Base-by-base conservation (phyloP, 192 early-diverging fungal genomes). In the Funneliformis mosseae region DNA sequence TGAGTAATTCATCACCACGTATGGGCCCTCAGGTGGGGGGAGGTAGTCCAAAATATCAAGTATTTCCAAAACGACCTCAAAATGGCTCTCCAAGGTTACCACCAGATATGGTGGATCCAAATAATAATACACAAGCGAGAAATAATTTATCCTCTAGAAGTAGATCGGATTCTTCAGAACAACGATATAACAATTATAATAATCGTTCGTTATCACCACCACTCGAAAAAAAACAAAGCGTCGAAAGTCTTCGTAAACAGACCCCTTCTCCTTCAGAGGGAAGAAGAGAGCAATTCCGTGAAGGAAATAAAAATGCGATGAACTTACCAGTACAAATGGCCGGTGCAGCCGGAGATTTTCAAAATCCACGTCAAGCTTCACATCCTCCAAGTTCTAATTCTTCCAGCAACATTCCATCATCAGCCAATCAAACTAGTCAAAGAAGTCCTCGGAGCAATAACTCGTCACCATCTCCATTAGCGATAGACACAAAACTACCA, bases 321-420 rank as follows among this genome's bases (percentile, higher is more conserved):
- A 55, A 55, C 21, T 55, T 55, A 21, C 16, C 50, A 1, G 6
- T 55, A 16, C 18, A 55, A 21, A 55, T 55, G 14, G 6, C 18
- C 18, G 16, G 50, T 55, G 1, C 50, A 55, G 18, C 21, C 7
- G 50, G 50, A 21, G 69, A 71, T 71, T 71, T 41, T 71, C 69
- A 71, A 71, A 33, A 71, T 71, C 69, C 69, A 21, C 69, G 69
- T 21, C 69, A 71, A 8, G 69, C 69, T 28, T 41, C 69, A 8
- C 69, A 18, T 45, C 69, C 69, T 45, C 42, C 69, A 39, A 71
- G 9, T n/a, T 8, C n/a, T 71, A 71, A n/a, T n/a, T 8, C n/a
- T 43, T 1, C 41, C 12, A 39, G 5, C 14, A 71, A 4, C 21
- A 41, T 12, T 21, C 42, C 68, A 9, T 18, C 68, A 70, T 70